Evolutionary conservation across 148 eudicot genomes (phyloP), one percentile per base, ranked within the genome.

Genomic region (Silene conica): DNA sequence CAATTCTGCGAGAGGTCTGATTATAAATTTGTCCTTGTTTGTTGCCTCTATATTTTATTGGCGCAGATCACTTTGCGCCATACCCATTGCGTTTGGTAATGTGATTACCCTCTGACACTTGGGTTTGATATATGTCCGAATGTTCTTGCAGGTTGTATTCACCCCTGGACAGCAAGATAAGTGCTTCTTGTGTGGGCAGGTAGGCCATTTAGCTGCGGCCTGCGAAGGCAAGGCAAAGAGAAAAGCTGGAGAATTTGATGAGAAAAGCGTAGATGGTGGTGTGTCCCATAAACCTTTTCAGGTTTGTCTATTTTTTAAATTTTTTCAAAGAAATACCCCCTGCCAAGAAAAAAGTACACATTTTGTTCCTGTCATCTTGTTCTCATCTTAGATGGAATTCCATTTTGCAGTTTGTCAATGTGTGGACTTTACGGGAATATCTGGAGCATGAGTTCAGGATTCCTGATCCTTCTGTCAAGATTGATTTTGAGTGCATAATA

Each of bases 201-300:
- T 87, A 69, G 99, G 99, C 76, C 99, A 95, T 83, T 71, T 92
- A 70, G 99, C 99, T 65, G 92, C 92, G 64, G 67, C 77, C 9
- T 95, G 99, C 78, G 86, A 92, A 83, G 99, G 99, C 28, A 95
- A 92, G 84, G 88, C 90, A 43, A 95, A 95, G 85, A 87, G 97
- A 73, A 95, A 95, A 76, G 85, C 94, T 21, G 99, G 96, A 60
- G 99, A 90, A 31, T 90, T 86, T 76, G 97, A 92, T 85, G 99
- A 87, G 79, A 92, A 89, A 82, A 93, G 87, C 69, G 90, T 79
- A 20, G 87, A 81, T 34, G 86, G 77, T 73, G 81, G 80, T 66
- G 85, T 84, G 66, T 78, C 85, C 34, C 90, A 85, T 82, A 95
- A 90, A 80, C 97, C 97, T 15, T 95, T 82, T 62, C 99, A 95